phyloP scores from a whole-genome alignment of 345 rosid genomes.

The Eucalyptus camaldulensis region DNA sequence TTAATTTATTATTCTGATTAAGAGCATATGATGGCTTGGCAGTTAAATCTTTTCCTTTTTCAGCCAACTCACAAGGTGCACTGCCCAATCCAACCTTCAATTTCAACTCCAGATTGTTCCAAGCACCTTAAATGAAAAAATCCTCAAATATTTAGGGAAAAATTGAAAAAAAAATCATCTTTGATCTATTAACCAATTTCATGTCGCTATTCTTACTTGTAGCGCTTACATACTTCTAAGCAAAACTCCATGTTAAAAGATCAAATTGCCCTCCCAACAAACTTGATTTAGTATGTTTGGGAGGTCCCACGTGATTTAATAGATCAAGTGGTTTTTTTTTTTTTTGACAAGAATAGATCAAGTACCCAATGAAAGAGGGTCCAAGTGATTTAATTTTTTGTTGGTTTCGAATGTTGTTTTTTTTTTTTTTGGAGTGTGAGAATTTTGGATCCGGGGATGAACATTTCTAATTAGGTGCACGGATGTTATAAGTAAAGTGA shows the following conservation, averaged over 20 bases:
- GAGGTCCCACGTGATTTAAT: not conserved
- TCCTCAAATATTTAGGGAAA: not conserved
- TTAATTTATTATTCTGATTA: not conserved
- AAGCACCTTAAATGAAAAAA: not conserved
- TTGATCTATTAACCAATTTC: not conserved
- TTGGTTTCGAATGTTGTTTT: not conserved
- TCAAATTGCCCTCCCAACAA: not conserved
- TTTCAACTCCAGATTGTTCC: not conserved
- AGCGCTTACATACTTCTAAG: not conserved
- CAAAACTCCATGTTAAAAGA: not conserved
- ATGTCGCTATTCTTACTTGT: not conserved
- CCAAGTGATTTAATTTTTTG: not conserved
- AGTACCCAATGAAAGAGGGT: not conserved
- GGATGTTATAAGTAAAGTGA: not conserved
- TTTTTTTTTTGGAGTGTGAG: not conserved
- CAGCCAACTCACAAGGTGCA: not conserved
- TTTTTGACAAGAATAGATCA: no score
- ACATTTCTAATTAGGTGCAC: not conserved
- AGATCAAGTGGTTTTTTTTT: not conserved
- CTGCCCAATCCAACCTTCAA: not conserved
- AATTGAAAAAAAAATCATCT: not conserved
- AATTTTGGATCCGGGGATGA: not conserved
- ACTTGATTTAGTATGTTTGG: not conserved
- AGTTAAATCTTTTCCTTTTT: not conserved
- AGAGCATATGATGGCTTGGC: not conserved